Base-by-base conservation (phyloP, 2,329 filamentous ascomycete genomes). In the Scedosporium boydii region DNA sequence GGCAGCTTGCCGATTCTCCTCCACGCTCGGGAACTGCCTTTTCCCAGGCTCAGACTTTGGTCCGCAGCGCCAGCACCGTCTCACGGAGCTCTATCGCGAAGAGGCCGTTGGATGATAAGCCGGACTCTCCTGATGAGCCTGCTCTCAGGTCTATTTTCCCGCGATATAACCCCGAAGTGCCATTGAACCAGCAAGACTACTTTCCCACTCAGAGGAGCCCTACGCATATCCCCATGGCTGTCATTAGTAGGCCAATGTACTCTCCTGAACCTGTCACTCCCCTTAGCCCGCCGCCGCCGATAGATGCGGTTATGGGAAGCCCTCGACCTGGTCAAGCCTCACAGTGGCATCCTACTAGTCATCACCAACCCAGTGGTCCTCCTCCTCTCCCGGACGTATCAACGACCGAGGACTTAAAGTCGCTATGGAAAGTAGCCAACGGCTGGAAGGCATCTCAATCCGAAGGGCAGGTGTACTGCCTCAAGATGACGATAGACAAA, bases 111-210 rank as follows among this genome's bases (percentile, higher is more conserved):
- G 69, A 69, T 27, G 75, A 77, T 26, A 71, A 73, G 7, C 56
- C 71, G 1, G 56, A 64, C 14, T 63, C 69, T 4, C 65, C 71
- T 55, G 70, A 70, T 59, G 71, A 66, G 64, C 75, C 56, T 73
- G 78, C 34, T 0, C 80, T 89, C 68, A 82, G 83, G 38, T 92
- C 89, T 26, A 91, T 93, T 68, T 93, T 93, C 68, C 89, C 89
- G 6, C 80, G 82, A 34, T 92, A 91, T 70, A 86, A 93, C 68
- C 87, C 85, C 3, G 81, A 81, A 1, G 70, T 90, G 26, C 79
- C 88, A 4, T 80, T 91, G 3, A 79, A 85, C 62, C 83, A 85
- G 63, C 89, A 93, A 69, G 75, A 83, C 57, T 92, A 93, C 74
- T 88, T 82, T 58, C 88, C 89, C 2, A 87, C 84, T 0, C 84